Base-by-base conservation (phyloP, 192 early-diverging fungal species). In the Coemansia sp. region DNA sequence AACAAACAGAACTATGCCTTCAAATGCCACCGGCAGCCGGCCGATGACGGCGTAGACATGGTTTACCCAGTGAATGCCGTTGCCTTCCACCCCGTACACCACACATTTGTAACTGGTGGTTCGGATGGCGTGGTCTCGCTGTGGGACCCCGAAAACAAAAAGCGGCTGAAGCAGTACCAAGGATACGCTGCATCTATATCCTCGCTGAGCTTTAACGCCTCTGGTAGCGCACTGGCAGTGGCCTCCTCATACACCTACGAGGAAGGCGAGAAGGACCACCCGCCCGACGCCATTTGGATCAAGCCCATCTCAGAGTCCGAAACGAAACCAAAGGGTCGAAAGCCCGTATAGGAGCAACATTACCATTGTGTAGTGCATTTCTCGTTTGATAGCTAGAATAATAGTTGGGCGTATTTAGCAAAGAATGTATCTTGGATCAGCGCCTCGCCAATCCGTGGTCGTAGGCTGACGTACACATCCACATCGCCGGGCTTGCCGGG, bases 41-140 rank as follows among this genome's bases (percentile, higher is more conserved):
- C 88, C 12, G 76, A 75, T 18, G 90, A 94, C 65, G 94, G 89
- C 13, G 84, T 89, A 12, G 95, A 97, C 41, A 83, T 87, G 43
- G 91, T 99, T 10, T 97, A 95, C 69, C 94, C 97, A 12, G 97
- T 97, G 44, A 96, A 99, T 69, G 88, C 96, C 5, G 62, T 99
- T 41, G 92, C 96, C 5, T 97, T 93, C 74, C 94, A 98, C 78
- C 96, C 95, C 8, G 88, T 92, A 12, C 87, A 94, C 72, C 93
- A 94, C 72, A 98, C 95, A 18, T 98, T 99, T 89, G 96, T 92
- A 31, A 94, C 97, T 13, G 97, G 97, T 44, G 97, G 97, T 27
- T 91, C 94, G 1, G 97, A 99, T 77, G 92, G 95, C 16, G 86
- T 90, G 4, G 95, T 98, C 16, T 92, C 89, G 68, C 84, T 97